A percentile compares a stretch with the other conserved stretches of the same genome.
phyloP scores from a whole-genome alignment of 768 basidiomycete species.

The Mycena filopes region DNA sequence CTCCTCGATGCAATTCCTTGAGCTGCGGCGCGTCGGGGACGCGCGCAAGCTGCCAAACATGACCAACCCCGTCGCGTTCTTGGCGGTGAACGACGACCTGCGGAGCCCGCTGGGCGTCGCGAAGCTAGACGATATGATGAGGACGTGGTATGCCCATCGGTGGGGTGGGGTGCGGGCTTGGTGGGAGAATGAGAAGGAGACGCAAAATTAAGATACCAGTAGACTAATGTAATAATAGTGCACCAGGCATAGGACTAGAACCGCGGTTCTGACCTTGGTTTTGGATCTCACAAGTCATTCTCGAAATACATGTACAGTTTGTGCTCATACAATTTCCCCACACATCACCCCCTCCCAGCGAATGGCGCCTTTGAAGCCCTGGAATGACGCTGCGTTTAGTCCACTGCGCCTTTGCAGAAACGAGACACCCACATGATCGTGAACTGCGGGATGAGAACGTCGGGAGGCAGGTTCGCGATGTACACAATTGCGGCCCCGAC shows the following conservation, averaged over 20 bases:
- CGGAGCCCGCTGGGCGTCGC: not conserved
- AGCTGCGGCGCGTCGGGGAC: constrained; percentile 15
- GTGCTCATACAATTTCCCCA: no score
- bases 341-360: constrained; percentile 41
- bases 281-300: no score
- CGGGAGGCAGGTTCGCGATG: constrained; percentile 73
- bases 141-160: constrained; percentile 21
- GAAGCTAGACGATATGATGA: constrained; percentile 7
- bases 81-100: constrained; percentile 32
- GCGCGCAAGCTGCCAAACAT: not conserved
- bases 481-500: constrained; percentile 79
- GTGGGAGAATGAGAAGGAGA: constrained; percentile 26
- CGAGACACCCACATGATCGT: constrained; percentile 72
- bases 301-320: no score
- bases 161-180: constrained; percentile 28
- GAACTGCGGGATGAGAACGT: constrained; percentile 76
- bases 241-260: no score
- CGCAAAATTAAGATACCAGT: not conserved
- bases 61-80: constrained; percentile 21
- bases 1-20: constrained; percentile 21
- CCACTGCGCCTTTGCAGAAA: no score
- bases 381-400: no score
- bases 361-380: constrained; percentile 44
- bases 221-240: not conserved
- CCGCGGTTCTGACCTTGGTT: no score